Conservation (phyloP, 2,329 filamentous ascomycete genomes). For the Colletotrichum tofieldiae region DNA sequence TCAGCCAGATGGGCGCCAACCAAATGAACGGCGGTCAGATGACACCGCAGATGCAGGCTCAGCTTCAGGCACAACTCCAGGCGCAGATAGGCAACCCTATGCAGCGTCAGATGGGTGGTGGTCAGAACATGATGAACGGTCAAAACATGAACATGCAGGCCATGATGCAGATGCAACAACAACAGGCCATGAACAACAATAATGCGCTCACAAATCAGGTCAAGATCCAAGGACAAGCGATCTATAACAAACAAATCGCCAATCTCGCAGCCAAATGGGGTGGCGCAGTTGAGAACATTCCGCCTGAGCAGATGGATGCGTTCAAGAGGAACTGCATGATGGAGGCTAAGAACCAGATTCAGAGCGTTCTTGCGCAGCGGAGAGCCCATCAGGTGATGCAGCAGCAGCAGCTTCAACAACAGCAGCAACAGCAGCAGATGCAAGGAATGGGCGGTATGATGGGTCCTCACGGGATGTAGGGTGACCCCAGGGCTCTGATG, state of each 20-base stretch:
- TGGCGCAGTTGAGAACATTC: conserved; percentile 60
- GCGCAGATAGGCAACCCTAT: conserved; percentile 58
- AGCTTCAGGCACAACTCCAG: conserved; percentile 47
- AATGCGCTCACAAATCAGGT: conserved; percentile 48
- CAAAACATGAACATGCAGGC: conserved; percentile 58
- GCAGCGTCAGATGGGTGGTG: conserved; percentile 54
- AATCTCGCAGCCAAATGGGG: conserved; percentile 56
- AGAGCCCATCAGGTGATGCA: conserved; percentile 55
- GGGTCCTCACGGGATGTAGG: conserved; percentile 65
- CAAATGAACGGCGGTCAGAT: conserved; percentile 51
- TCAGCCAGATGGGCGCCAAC: conserved; percentile 59
- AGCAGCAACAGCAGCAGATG: conserved; percentile 57
- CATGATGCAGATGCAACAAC: conserved; percentile 54
- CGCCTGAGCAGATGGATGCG: conserved; percentile 60
- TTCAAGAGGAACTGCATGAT: conserved; percentile 60
- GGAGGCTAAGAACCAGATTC: conserved; percentile 56
- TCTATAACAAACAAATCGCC: conserved; percentile 59
- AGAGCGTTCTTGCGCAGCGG: conserved; percentile 52
- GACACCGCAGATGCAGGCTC: conserved; percentile 57
- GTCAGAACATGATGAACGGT: conserved; percentile 59
- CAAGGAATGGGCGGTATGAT: conserved; percentile 71
- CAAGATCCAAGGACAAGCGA: conserved; percentile 53
- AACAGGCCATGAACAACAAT: conserved; percentile 54
- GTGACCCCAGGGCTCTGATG: background rate
- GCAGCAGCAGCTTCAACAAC: conserved; percentile 57